Base-by-base conservation (phyloP, 2,329 filamentous ascomycete genomes). In the Graphilbum ipis-grandicollis region DNA sequence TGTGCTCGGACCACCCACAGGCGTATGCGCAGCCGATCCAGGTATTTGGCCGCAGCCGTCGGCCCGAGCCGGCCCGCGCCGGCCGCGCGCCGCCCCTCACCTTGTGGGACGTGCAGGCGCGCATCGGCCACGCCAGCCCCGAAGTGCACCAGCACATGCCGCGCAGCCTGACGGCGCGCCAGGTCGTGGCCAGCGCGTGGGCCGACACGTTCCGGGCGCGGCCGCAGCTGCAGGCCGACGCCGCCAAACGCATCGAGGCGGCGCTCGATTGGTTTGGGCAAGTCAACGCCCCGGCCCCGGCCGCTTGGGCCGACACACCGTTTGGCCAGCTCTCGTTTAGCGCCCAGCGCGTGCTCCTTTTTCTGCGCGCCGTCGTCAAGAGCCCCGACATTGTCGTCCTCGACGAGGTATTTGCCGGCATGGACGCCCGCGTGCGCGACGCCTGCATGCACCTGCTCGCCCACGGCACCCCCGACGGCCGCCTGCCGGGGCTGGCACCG, bases 101-200 rank as follows among this genome's bases (percentile, higher is more conserved):
- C 0, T 79, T 94, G 40, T 96, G 93, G 64, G 86, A 96, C 43
- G 73, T 98, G 8, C 90, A 96, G 53, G 67, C 75, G 1, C 76
- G 82, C 19, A 82, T 98, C 45, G 90, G 90, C 10, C 86, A 96
- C 53, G 90, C 85, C 0, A 92, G 83, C 42, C 90, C 90, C 0
- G 90, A 96, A 52, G 80, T 96, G 5, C 86, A 96, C 49, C 77
- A 83, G 36, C 85, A 93, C 55, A 94, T 96, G 59, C 88, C 90
- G 1, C 76, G 78, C 34, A 64, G 69, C 26, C 62, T 93, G 33
- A 78, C 75, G 0, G 59, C 93, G 9, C 71, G 83, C 2, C 67
- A 78, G 35, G 70, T 83, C 0, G 54, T 98, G 1, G 83, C 90
- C 51, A 88, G 78, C 35, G 85, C 88, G 0, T 96, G 84, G 78